phyloP scores from a whole-genome alignment of 441 rosid species.

The Erodium moschatum region DNA sequence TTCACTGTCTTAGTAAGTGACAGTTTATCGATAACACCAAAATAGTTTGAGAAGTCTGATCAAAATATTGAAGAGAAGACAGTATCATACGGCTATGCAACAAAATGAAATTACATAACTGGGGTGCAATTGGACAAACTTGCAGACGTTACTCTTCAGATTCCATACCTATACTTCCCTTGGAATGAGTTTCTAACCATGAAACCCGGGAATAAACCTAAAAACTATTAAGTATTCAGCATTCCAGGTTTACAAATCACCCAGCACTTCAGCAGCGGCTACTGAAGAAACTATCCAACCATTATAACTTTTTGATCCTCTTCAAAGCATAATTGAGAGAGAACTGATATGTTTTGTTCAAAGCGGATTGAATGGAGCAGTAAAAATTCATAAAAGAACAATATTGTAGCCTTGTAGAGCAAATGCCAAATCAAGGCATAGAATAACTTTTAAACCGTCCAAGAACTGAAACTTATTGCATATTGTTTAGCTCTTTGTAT shows the following conservation, averaged over 20 bases:
- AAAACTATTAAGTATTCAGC: neutral
- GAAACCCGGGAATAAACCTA: neutral
- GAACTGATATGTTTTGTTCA: neutral
- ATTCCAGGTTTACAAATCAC: neutral
- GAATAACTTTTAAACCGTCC: neutral
- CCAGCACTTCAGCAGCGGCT: neutral
- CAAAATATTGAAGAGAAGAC: neutral
- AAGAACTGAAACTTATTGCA: neutral
- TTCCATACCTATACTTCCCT: neutral
- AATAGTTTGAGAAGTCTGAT: neutral
- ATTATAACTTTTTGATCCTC: neutral
- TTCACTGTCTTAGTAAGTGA: conserved; percentile 20
- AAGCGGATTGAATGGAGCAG: neutral
- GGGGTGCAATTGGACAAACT: neutral
- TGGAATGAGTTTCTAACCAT: neutral
- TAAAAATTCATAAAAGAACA: neutral
- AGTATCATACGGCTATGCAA: neutral
- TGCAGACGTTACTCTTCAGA: neutral
- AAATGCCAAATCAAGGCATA: neutral
- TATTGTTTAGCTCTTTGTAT: neutral
- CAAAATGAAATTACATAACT: conserved; percentile 2
- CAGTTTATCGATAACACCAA: conserved; percentile 4
- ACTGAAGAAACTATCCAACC: neutral
- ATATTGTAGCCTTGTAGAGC: neutral
- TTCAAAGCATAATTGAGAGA: neutral